Evolutionary conservation across 208 protist species (phyloP).

Genomic region (Balamuthia mandrillaris): DNA sequence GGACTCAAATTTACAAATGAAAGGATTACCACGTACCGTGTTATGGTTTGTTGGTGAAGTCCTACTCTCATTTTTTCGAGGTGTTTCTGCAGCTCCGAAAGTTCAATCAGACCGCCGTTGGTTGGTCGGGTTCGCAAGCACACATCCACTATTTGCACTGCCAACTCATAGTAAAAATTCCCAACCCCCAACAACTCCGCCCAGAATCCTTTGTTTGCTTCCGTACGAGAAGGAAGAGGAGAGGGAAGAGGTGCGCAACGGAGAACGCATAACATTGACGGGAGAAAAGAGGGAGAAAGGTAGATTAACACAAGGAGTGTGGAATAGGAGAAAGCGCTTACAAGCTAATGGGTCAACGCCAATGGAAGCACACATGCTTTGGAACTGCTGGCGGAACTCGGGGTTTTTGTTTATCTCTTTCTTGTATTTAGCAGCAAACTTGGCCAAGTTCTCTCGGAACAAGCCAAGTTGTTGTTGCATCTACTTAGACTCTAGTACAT

Average conservation of each 20-base stretch:
- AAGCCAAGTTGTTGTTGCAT: too few relatives aligned
- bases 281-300: too few relatives aligned
- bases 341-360: conserved; percentile 76
- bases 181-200: conserved; percentile 74
- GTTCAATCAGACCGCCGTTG: conserved; percentile 73
- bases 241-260: neutral
- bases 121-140: conserved; percentile 64
- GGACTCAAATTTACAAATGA: neutral
- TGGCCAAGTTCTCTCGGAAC: too few relatives aligned
- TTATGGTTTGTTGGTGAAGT: conserved; percentile 55
- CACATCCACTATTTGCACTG: conserved; percentile 75
- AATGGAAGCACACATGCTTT: conserved; percentile 72
- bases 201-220: conserved; percentile 69
- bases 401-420: conserved; percentile 73
- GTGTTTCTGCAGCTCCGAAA: conserved; percentile 54
- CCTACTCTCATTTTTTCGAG: conserved; percentile 55
- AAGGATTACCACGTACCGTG: neutral
- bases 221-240: too few relatives aligned
- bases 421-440: conserved; percentile 76
- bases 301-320: too few relatives aligned
- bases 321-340: neutral
- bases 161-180: conserved; percentile 80
- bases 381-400: conserved; percentile 71
- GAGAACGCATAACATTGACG: neutral
- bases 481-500: too few relatives aligned